Base-by-base conservation (phyloP, 331 rosid species). In the Prunus yedoensis region DNA sequence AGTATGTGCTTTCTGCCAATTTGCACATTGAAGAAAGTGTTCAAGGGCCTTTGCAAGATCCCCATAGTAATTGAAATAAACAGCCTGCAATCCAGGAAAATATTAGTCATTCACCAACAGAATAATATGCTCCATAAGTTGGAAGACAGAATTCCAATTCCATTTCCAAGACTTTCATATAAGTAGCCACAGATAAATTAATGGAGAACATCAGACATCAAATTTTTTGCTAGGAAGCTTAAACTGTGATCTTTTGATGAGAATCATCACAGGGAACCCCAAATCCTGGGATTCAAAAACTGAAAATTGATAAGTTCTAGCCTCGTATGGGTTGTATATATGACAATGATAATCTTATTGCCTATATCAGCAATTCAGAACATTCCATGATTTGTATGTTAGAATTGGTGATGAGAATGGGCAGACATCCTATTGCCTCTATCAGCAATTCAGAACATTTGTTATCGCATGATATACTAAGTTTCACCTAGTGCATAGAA, bases 1-100 rank as follows among this genome's bases (percentile, higher is more conserved):
- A 54, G 97, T 77, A 76, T 94, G 99, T 53, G 99, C 97, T 87
- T 83, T 94, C 83, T 85, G 95, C 97, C 97, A 94, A 81, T 92
- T 86, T 76, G 86, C 91, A 85, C 96, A 94, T 80, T 88, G 81
- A 46, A 92, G 92, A 79, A 85, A 92, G 79, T 92, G 90, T 79
- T 94, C 97, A 56, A 94, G 96, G 45, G 99, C 90, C 78, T 87
- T 83, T 11, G 91, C 68, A 71, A 79, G 91, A 73, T 92, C 87
- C 82, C 97, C 91, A 64, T 79, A 70, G 76, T 92, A 94, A 77
- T 78, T 88, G 85, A 76, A 85, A 87, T 92, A 94, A 66, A 89
- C 85, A 70, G 97, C 99, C 99, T 94, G 96, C 87, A 77, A 77
- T 76, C 54, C 50, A 62, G 6, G 71, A 78, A 49, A 74, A 65